phyloP scores from a whole-genome alignment of 176 grass and related monocot genomes.

The Poa pratensis region DNA sequence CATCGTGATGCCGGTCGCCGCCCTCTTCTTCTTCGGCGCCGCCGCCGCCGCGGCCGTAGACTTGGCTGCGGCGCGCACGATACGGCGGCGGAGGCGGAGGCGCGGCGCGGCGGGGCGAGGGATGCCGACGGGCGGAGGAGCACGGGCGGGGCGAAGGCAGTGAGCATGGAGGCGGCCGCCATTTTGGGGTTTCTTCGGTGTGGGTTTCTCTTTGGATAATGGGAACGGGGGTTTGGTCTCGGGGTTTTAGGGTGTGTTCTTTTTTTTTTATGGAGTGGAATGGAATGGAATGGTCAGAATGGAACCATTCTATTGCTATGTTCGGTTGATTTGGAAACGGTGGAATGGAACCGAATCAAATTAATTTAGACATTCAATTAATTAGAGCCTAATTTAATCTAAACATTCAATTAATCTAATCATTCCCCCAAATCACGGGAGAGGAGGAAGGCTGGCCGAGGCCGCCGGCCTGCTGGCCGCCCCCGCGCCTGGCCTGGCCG shows the following conservation, averaged over 20 bases:
- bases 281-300: no score
- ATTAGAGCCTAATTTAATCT: no score
- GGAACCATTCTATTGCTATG: no score
- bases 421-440: no score
- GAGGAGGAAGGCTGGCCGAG: no score
- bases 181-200: constrained; percentile 29
- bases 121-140: constrained; percentile 6
- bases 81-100: not conserved
- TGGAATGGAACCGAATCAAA: no score
- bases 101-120: constrained; percentile 1
- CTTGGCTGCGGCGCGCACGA: constrained; percentile 39
- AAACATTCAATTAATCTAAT: no score
- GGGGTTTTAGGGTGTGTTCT: constrained; percentile 6
- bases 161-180: constrained; percentile 54
- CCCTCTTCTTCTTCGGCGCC: constrained; percentile 60
- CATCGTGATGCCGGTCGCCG: constrained; percentile 67
- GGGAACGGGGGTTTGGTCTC: constrained; percentile 12
- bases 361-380: no score
- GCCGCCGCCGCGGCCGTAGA: not conserved
- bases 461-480: no score
- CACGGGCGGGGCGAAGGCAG: constrained; percentile 32
- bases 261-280: no score
- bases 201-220: constrained; percentile 34
- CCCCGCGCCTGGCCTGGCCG: no score
- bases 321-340: no score